Conservation (phyloP, 805 yeast species). For the Candida tammaniensis region DNA sequence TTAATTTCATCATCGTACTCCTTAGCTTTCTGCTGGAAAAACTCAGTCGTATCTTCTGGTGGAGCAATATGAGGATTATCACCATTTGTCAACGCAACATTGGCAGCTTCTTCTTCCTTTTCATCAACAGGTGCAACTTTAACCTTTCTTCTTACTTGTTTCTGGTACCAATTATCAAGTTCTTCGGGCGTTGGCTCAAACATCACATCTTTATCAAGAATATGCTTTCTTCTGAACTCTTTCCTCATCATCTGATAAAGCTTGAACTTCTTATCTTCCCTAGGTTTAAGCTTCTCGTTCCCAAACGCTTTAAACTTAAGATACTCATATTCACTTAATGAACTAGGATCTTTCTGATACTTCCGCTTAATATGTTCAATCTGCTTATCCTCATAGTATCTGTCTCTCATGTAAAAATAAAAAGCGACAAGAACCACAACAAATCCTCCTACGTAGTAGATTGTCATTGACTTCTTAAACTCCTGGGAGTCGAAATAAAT, state of each 20-base stretch:
- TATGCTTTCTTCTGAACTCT: conserved; percentile 39
- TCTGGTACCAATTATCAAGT: conserved; percentile 39
- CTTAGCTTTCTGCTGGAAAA: conserved; percentile 74
- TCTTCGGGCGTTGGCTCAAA: conserved; percentile 43
- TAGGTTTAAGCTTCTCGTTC: conserved; percentile 57
- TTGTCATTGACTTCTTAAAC: conserved; percentile 62
- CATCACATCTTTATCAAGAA: conserved; percentile 29
- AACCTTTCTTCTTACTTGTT: conserved; percentile 25
- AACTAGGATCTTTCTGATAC: conserved; percentile 32
- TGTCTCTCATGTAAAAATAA: conserved; percentile 61
- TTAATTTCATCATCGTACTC: conserved; percentile 80
- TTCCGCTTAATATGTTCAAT: conserved; percentile 40
- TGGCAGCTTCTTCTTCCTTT: conserved; percentile 13
- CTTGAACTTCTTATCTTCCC: conserved; percentile 58
- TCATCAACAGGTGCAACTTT: conserved; percentile 1
- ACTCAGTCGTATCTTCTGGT: conserved; percentile 76
- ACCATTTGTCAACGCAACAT: conserved; percentile 27
- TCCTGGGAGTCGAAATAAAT: conserved; percentile 46
- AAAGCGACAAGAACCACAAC: conserved; percentile 56
- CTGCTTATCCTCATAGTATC: conserved; percentile 64
- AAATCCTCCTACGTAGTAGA: conserved; percentile 61
- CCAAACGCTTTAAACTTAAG: conserved; percentile 59
- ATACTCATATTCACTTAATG: conserved; percentile 60
- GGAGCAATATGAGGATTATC: conserved; percentile 51
- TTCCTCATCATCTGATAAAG: conserved; percentile 57